Evolutionary conservation across 2,329 filamentous ascomycete genomes (phyloP), one percentile per base, ranked within the genome.

Genomic region (Chaetomiaceae sp.): DNA sequence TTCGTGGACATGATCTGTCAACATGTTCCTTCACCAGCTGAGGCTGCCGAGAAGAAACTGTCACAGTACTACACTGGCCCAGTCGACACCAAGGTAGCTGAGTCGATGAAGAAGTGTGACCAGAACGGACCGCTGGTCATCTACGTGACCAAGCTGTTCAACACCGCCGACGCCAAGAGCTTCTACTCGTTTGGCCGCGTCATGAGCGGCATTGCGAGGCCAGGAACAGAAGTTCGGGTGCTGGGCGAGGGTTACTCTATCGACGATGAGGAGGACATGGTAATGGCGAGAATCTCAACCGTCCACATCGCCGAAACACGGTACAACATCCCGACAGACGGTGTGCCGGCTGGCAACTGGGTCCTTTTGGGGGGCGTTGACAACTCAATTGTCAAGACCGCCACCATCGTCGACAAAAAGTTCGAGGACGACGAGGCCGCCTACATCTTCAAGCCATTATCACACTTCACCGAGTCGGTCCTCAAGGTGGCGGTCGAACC

Each of bases 241-340:
- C 82, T 99, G 1, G 94, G 94, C 45, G 94, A 99, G 68, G 89
- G 89, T 6, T 99, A 97, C 71, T 96, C 91, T 4, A 82, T 96
- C 14, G 94, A 99, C 61, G 94, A 99, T 60, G 91, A 97, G 67
- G 94, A 99, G 76, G 94, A 99, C 65, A 97, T 97, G 90, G 88
- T 87, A 0, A 78, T 84, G 65, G 90, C 90, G 25, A 92, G 87
- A 0, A 87, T 99, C 56, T 82, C 84, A 2, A 85, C 91, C 60
- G 91, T 94, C 12, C 95, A 89, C 76, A 92, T 99, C 61, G 88
- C 87, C 7, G 90, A 97, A 71, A 91, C 91, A 22, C 79, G 91
- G 66, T 99, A 99, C 73, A 96, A 91, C 61, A 88, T 99, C 43
- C 84, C 90, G 2, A 91, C 89, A 0, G 90, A 91, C 62, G 94